Conservation (phyloP, 2,329 filamentous ascomycete species). For the Cladosporium sp. region DNA sequence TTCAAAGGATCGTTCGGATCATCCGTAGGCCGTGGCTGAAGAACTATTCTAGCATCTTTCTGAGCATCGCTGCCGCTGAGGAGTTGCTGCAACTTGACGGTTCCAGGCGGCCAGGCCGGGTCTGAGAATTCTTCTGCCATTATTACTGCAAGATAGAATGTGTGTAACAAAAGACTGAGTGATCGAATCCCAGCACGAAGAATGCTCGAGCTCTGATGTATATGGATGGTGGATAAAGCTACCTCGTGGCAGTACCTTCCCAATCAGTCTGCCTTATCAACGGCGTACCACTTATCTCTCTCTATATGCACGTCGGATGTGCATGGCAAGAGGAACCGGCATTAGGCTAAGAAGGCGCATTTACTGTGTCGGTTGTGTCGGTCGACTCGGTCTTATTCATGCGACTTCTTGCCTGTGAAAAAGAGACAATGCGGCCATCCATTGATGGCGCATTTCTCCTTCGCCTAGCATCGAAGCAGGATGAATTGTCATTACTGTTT, state of each 20-base stretch:
- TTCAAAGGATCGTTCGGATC: constrained; percentile 42
- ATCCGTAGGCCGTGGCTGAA: constrained; percentile 35
- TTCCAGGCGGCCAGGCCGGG: constrained; percentile 26
- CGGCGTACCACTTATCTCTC: too few relatives aligned
- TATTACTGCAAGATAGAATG: not conserved
- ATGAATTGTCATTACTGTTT: too few relatives aligned
- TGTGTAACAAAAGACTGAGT: not conserved
- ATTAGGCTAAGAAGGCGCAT: not conserved
- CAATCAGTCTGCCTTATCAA: not conserved
- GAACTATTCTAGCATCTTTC: constrained; percentile 27
- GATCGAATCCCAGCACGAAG: too few relatives aligned
- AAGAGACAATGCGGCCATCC: too few relatives aligned
- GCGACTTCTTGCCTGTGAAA: too few relatives aligned
- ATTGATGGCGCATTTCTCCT: too few relatives aligned
- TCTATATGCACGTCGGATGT: not conserved
- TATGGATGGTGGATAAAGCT: not conserved
- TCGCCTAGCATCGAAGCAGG: not conserved
- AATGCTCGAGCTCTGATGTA: not conserved
- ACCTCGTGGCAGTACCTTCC: not conserved
- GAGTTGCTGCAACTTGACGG: constrained; percentile 23
- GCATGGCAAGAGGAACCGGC: not conserved
- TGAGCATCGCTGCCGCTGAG: constrained; percentile 12
- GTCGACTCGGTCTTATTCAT: not conserved
- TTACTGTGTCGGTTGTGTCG: too few relatives aligned
- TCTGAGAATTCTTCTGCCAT: constrained; percentile 23